Conservation (phyloP, 2,329 filamentous ascomycete species). For the Hypoxylon sp. region DNA sequence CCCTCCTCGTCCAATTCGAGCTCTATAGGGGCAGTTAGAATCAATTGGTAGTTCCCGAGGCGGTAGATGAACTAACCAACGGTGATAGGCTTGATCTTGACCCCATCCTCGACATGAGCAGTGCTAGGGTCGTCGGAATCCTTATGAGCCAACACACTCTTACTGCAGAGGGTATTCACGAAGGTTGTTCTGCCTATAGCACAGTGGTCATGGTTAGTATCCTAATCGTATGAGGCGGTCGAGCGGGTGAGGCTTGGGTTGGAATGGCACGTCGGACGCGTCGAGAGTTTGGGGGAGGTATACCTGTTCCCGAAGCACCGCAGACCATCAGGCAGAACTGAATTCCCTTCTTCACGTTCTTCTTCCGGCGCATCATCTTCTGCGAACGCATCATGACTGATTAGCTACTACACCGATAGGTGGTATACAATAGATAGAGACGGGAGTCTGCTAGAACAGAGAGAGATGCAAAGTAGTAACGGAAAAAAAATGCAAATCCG, state of each 20-base stretch:
- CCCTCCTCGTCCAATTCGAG: constrained; percentile 98
- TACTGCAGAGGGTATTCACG: constrained; percentile 98
- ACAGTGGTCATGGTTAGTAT: constrained; percentile 31
- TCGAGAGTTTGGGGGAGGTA: constrained; percentile 52
- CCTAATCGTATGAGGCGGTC: constrained; percentile 11
- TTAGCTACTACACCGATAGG: constrained; percentile 41
- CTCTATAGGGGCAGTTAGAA: constrained; percentile 66
- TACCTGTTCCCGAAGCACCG: constrained; percentile 98
- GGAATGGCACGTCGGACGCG: constrained; percentile 35
- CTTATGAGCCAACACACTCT: constrained; percentile 90
- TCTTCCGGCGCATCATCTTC: constrained; percentile 99
- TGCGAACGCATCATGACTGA: constrained; percentile 57
- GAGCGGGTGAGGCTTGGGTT: constrained; percentile 3
- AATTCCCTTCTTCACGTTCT: constrained; percentile 99
- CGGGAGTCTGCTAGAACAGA: neutral
- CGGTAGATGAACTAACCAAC: constrained; percentile 76
- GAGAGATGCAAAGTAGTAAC: constrained; percentile 22
- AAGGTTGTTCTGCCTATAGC: constrained; percentile 91
- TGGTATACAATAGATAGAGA: constrained; percentile 4
- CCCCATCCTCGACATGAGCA: constrained; percentile 94
- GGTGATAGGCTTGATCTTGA: constrained; percentile 98
- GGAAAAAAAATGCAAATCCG: constrained; percentile 21
- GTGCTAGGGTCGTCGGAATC: constrained; percentile 90
- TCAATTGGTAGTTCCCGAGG: constrained; percentile 4
- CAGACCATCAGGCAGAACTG: constrained; percentile 99